A percentile compares a stretch with the other conserved stretches of the same genome.
phyloP scores from a whole-genome alignment of 2,329 filamentous ascomycete species.

The Penicillium expansum region DNA sequence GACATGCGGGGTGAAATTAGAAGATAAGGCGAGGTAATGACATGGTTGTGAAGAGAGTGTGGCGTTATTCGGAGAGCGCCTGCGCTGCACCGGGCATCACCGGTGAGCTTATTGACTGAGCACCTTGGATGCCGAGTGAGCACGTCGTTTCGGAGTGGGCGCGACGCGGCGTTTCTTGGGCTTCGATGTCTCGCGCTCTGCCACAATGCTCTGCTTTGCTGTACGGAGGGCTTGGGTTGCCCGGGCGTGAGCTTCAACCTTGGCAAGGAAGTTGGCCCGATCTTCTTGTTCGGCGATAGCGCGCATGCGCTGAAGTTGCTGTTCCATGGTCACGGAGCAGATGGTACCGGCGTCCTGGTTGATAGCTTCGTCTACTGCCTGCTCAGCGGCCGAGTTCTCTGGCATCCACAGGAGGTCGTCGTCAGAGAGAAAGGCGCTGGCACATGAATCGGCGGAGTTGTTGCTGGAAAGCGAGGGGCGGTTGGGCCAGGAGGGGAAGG shows the following conservation, averaged over 20 bases:
- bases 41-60: constrained; percentile 3
- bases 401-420: constrained; percentile 41
- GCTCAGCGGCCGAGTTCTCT: constrained; percentile 27
- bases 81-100: constrained; percentile 15
- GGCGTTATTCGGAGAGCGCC: constrained; percentile 18
- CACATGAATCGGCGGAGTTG: constrained; percentile 31
- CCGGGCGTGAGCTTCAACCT: constrained; percentile 42
- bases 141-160: constrained; percentile 28
- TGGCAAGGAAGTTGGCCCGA: constrained; percentile 39
- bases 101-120: background rate
- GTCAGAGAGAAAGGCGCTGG: constrained; percentile 43
- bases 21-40: constrained; percentile 7
- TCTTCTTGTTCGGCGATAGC: constrained; percentile 38
- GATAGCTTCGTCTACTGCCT: constrained; percentile 29
- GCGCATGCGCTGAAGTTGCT: constrained; percentile 40
- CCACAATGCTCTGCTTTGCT: constrained; percentile 27
- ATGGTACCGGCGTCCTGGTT: constrained; percentile 23
- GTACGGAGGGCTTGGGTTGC: constrained; percentile 41
- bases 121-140: constrained; percentile 25
- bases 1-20: constrained; percentile 12
- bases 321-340: constrained; percentile 38
- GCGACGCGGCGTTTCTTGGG: constrained; percentile 32
- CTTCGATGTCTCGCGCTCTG: constrained; percentile 28
- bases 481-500: constrained; percentile 47
- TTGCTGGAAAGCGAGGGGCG: constrained; percentile 37